Evolutionary conservation across 2,329 filamentous ascomycete genomes (phyloP), one percentile per base, ranked within the genome.

Genomic region (Talaromyces sp.): DNA sequence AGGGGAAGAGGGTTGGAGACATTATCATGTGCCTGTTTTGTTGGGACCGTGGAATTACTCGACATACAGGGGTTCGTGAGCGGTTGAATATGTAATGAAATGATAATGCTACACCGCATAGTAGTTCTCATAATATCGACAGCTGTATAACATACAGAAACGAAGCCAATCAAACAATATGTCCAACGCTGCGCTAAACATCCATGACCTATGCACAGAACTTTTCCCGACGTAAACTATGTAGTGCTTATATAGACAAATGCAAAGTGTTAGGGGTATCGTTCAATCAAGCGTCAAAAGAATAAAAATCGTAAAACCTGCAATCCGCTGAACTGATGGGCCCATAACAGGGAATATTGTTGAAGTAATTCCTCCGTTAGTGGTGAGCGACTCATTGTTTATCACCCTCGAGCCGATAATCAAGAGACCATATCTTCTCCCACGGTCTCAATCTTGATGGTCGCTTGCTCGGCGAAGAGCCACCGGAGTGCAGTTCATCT

Each of bases 21-120:
- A 80, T 67, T 80, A 79, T 64, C 78, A 80, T 73, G 77, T 80
- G 17, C 78, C 78, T n/a, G 73, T 80, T 50, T 62, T 80, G 56
- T 63, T 80, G 60, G 77, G 78, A 33, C 78, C 78, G 22, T 80
- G 77, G 77, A 78, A 75, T 56, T 80, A 79, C 64, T 78, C 77
- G 50, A 79, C 78, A 28, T 80, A 80, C 65, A 73, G 78, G 54
- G 78, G 78, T 10, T 80, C 77, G 48, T 80, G 64, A 70, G 17
- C 5, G 5, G 25, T 19, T 3, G 28, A 48, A 48, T 13, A 6
- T 19, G 5, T 19, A 35, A 15, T 48, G 15, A 48, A n/a, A 48
- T 35, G 28, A 48, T 48, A 33, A 19, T 48, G 28, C n/a, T 21
- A 21, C 28, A 21, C 28, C n/a, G n/a, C n/a, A 33, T 35, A 33